Conservation (phyloP, 176 grass and related monocot species). For the Carex pumila region DNA sequence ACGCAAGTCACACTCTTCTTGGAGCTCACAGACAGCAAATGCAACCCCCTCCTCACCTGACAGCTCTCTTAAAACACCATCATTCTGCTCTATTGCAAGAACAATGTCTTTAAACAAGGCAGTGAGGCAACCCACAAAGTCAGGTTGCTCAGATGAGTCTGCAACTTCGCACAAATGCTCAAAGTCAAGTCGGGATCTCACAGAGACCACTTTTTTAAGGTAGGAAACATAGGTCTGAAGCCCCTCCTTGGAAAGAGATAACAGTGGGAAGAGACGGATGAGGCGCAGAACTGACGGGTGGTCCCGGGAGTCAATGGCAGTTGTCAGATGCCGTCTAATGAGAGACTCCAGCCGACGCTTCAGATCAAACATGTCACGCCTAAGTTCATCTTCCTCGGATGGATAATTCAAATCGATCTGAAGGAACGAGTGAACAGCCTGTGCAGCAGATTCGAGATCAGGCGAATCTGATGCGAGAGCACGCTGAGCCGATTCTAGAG, state of each 20-base stretch:
- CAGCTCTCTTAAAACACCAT: constrained; percentile 63
- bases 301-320: constrained; percentile 63
- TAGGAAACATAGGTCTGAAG: constrained; percentile 81
- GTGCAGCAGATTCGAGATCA: constrained; percentile 55
- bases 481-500: constrained; percentile 59
- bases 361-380: constrained; percentile 66
- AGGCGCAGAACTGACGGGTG: constrained; percentile 67
- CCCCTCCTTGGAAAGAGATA: constrained; percentile 63
- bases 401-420: constrained; percentile 67
- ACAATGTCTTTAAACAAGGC: constrained; percentile 86
- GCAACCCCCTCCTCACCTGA: constrained; percentile 72
- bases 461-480: constrained; percentile 42
- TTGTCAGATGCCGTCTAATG: constrained; percentile 46
- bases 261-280: constrained; percentile 62
- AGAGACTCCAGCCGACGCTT: constrained; percentile 66
- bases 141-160: constrained; percentile 34
- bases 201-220: constrained; percentile 75
- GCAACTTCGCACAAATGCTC: constrained; percentile 61
- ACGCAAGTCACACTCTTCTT: constrained; percentile 83
- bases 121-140: constrained; percentile 81
- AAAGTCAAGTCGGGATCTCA: constrained; percentile 62
- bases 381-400: constrained; percentile 59
- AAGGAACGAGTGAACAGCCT: constrained; percentile 51
- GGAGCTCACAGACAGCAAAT: constrained; percentile 79
- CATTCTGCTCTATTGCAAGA: constrained; percentile 80